A percentile compares a stretch with the other conserved stretches of the same genome.
phyloP scores from a whole-genome alignment of 2,329 filamentous ascomycete species.

The Didymella sp. region DNA sequence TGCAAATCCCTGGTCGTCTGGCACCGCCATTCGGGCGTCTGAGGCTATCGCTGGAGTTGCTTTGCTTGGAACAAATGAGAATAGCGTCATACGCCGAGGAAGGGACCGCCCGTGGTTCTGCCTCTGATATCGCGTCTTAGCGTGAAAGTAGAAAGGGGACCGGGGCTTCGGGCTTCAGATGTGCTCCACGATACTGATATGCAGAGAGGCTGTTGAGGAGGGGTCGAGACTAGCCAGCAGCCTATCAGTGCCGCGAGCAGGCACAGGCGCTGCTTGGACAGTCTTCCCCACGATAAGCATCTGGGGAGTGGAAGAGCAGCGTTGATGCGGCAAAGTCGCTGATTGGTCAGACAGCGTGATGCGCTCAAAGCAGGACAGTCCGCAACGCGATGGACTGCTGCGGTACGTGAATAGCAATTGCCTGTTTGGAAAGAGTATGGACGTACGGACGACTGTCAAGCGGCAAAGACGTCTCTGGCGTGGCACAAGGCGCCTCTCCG shows the following conservation, averaged over 20 bases:
- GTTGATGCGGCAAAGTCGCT: constrained; percentile 6
- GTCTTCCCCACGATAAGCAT: constrained; percentile 22
- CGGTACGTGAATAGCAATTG: constrained; percentile 8
- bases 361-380: constrained; percentile 7
- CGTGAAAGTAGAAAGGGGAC: background rate
- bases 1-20: constrained; percentile 5
- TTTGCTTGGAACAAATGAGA: background rate
- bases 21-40: constrained; percentile 4
- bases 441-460: constrained; percentile 4
- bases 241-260: constrained; percentile 11
- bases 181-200: background rate
- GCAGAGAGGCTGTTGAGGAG: constrained; percentile 16
- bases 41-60: constrained; percentile 8
- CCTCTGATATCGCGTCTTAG: constrained; percentile 3
- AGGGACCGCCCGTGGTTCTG: constrained; percentile 3
- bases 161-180: constrained; percentile 2
- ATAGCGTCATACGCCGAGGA: constrained; percentile 12
- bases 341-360: constrained; percentile 8
- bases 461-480: constrained; percentile 15
- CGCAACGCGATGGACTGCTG: constrained; percentile 10
- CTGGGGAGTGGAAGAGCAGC: constrained; percentile 10
- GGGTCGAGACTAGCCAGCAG: constrained; percentile 1
- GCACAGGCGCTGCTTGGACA: constrained; percentile 8
- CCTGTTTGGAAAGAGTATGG: constrained; percentile 3
- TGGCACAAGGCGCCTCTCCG: constrained; percentile 27